These are phyloP conservation scores for Byssothecium circinans DNA, from an alignment of 2,329 filamentous ascomycete genomes.

Conservation along the genomic window DNA sequence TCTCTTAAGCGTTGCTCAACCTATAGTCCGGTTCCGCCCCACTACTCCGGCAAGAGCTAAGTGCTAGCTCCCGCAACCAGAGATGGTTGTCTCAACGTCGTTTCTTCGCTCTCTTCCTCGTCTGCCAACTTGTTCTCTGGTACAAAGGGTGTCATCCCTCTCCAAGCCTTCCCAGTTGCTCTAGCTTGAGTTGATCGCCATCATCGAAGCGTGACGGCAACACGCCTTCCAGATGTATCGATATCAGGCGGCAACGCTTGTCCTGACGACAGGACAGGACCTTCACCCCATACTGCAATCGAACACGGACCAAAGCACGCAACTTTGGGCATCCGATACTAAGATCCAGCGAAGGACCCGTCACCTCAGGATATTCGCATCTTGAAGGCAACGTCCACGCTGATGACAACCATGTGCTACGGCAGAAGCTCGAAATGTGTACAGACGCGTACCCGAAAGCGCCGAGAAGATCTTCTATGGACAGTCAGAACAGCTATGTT, in stretches of 20 bases:
- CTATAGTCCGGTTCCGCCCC: neutral
- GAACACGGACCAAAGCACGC: no score
- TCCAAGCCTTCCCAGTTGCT: neutral
- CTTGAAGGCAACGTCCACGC: neutral
- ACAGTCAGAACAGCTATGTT: neutral
- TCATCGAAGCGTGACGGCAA: neutral
- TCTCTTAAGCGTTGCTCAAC: no score
- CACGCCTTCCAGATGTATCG: neutral
- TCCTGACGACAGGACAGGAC: no score
- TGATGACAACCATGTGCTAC: neutral
- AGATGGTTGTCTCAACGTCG: slow-evolving; percentile 9
- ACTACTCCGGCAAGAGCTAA: slow-evolving; percentile 13
- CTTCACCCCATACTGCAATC: no score
- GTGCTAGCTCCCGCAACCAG: slow-evolving; percentile 14
- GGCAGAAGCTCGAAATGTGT: neutral
- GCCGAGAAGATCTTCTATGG: neutral
- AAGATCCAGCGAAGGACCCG: no score
- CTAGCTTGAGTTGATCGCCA: no score
- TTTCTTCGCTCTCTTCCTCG: neutral
- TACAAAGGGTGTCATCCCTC: neutral
- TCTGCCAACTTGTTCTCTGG: neutral
- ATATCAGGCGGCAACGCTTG: neutral
- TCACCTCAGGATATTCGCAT: no score
- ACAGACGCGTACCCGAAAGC: neutral
- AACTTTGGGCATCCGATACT: no score